Evolutionary conservation across 2,329 filamentous ascomycete species (phyloP).

Genomic region (Colletotrichum limetticola): DNA sequence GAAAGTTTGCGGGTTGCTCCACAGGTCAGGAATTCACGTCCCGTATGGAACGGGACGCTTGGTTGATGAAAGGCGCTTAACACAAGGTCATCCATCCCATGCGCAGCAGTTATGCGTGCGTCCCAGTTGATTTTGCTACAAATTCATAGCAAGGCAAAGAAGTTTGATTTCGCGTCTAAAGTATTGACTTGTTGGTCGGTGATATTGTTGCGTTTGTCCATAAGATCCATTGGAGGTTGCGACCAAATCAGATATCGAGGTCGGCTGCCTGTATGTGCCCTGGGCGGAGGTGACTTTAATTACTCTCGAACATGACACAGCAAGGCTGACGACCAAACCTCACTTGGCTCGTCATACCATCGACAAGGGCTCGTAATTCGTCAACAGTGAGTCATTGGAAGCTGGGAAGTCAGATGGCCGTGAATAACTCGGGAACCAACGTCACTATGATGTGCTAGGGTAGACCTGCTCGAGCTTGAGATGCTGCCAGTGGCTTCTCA

Average conservation of each 20-base stretch:
- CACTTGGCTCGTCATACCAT: neutral
- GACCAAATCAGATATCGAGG: no score
- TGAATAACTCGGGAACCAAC: neutral
- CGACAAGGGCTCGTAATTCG: neutral
- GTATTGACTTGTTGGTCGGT: neutral
- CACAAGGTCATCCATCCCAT: neutral
- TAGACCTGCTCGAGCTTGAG: neutral
- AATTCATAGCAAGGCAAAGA: conserved; percentile 5
- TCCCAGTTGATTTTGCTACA: conserved; percentile 8
- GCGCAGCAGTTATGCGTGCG: neutral
- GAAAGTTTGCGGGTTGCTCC: conserved; percentile 21
- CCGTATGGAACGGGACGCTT: neutral
- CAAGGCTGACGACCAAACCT: no score
- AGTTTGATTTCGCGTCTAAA: neutral
- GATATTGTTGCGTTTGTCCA: neutral
- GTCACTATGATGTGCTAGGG: neutral
- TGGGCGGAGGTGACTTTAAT: no score
- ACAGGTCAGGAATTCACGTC: conserved; percentile 21
- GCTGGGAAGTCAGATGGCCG: neutral
- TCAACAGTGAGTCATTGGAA: neutral
- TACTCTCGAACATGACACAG: no score
- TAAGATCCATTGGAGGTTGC: no score
- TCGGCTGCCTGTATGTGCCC: no score
- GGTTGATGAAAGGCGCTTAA: neutral
- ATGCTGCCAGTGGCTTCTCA: neutral